Evolutionary conservation across 345 rosid species (phyloP), one percentile per base, ranked within the genome.

Genomic region (Populus nigra): DNA sequence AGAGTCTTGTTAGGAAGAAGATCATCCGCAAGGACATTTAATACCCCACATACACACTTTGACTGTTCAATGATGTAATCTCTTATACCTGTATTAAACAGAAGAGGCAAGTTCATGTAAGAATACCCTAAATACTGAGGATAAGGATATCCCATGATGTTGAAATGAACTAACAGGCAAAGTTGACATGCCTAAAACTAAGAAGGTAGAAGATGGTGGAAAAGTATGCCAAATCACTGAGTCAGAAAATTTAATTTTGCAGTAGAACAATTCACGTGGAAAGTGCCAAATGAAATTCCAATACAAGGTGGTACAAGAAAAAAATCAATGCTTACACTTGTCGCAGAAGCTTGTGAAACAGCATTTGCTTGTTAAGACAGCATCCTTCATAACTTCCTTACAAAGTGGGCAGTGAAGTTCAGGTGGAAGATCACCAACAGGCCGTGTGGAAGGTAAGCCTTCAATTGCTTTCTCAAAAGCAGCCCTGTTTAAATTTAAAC

Each of bases 401-500:
- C 99, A 96, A 81, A 96, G 79, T 8, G 98, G 98, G 72, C 99
- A 96, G 76, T 89, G 94, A 75, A 96, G 89, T 84, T 96, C 99
- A 43, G 97, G 97, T 2, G 99, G 98, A 83, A 96, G 93, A 79
- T 96, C 99, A 70, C 99, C 97, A 76, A 92, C 90, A 77, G 91
- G 82, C 38, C 98, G 94, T 13, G 94, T 89, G 45, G 99, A 90
- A 80, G 99, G 97, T 74, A 96, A 79, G 63, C 98, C 99, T 82
- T 93, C 97, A 79, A 94, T 90, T 82, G 87, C 98, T 83, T 83
- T 96, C 88, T 96, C 99, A 87, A 96, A 96, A 75, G 97, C 99
- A 86, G 93, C 99, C 89, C 98, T 96, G 85, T 67, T 76, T 25
- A 18, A 62, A 33, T 63, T 69, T 65, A 38, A 45, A 13, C 31